These are phyloP conservation scores for Lodderomyces margitis DNA, from an alignment of 1,139 yeast genomes.

Conservation along the genomic window DNA sequence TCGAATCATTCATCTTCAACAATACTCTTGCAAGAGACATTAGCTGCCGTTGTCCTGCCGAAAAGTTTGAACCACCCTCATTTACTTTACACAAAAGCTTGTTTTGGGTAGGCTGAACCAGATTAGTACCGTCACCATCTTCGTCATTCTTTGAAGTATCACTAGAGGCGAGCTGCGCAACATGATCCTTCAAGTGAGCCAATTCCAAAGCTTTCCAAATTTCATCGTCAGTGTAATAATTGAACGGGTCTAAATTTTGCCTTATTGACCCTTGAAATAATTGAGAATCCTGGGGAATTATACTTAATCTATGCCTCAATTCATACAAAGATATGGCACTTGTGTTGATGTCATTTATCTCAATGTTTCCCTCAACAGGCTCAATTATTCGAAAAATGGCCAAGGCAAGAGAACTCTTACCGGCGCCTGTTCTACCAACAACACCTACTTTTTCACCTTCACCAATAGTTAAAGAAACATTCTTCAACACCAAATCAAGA, in stretches of 20 bases:
- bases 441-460: slow-evolving; percentile 33
- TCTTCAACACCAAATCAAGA: slow-evolving; percentile 30
- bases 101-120: neutral
- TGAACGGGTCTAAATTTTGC: slow-evolving; percentile 61
- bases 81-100: slow-evolving; percentile 45
- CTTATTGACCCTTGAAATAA: slow-evolving; percentile 62
- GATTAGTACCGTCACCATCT: slow-evolving; percentile 18
- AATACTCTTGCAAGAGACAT: slow-evolving; percentile 75
- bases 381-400: slow-evolving; percentile 35
- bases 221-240: slow-evolving; percentile 48
- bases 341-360: slow-evolving; percentile 51
- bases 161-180: slow-evolving; percentile 26
- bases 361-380: slow-evolving; percentile 26
- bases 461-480: slow-evolving; percentile 23
- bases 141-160: slow-evolving; percentile 12
- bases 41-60: slow-evolving; percentile 77
- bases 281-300: slow-evolving; percentile 72
- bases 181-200: slow-evolving; percentile 52
- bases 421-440: slow-evolving; percentile 39
- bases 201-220: slow-evolving; percentile 54
- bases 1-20: slow-evolving; percentile 52
- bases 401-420: slow-evolving; percentile 32
- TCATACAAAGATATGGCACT: slow-evolving; percentile 46
- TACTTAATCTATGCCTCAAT: slow-evolving; percentile 53
- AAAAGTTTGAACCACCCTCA: slow-evolving; percentile 73